phyloP scores from a whole-genome alignment of 257 asterid species.

The Przewalskia tangutica region DNA sequence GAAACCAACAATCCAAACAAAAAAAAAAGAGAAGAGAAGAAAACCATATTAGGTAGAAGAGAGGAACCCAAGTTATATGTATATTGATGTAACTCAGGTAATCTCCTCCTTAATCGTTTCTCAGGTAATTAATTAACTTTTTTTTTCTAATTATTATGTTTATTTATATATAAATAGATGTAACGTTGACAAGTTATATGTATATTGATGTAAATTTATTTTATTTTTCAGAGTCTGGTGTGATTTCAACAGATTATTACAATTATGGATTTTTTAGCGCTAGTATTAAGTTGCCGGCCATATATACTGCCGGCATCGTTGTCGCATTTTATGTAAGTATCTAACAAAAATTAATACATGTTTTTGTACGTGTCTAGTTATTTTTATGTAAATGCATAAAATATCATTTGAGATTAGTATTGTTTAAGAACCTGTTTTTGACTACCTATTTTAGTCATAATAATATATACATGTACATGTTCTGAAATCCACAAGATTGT shows the following conservation, averaged over 20 bases:
- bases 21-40: not conserved
- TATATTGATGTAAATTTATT: not conserved
- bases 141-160: too few species aligned
- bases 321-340: conserved; percentile 81
- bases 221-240: conserved; percentile 63
- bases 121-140: conserved; percentile 38
- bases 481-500: not conserved
- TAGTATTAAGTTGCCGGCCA: conserved; percentile 70
- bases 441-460: not conserved
- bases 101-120: conserved; percentile 65
- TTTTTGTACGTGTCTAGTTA: not conserved
- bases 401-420: not conserved
- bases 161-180: not conserved
- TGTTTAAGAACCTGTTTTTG: not conserved
- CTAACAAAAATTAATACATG: not conserved
- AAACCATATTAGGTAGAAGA: not conserved
- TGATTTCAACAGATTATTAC: conserved; percentile 76
- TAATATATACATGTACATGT: not conserved
- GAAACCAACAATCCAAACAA: not conserved
- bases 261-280: conserved; percentile 90
- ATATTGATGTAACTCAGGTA: too few species aligned
- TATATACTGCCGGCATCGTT: conserved; percentile 70
- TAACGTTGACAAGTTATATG: not conserved
- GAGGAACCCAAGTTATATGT: not conserved
- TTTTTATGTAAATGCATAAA: not conserved